Base-by-base conservation (phyloP, 2,329 filamentous ascomycete species). In the Plectosphaerella plurivora region DNA sequence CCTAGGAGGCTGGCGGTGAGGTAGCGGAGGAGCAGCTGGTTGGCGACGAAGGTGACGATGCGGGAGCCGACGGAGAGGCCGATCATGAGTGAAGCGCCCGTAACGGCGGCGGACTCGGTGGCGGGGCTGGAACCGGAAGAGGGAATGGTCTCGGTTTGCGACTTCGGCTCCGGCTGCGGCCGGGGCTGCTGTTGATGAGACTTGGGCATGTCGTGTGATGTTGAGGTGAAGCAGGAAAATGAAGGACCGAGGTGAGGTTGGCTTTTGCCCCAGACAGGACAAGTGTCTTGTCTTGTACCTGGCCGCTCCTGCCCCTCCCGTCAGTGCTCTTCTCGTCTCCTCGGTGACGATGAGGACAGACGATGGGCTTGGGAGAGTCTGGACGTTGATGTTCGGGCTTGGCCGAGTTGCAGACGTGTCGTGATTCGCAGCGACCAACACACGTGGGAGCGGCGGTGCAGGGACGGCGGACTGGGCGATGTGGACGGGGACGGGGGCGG, bases 1-100 rank as follows among this genome's bases (percentile, higher is more conserved):
- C 93, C 94, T 1, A 99, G 81, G 0, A 95, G 78, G 53, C 87
- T 82, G 0, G 94, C 92, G 1, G 91, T 96, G 45, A 97, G 75
- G 66, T 89, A 93, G 36, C 93, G 89, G 8, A 99, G 80, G 28
- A 99, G 82, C 37, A 96, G 68, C 69, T 99, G 93, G 72, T 97
- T 99, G 65, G 94, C 88, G 59, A 87, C 71, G 71, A 99, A 99
- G 22, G 93, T 97, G 57, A 96, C 75, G 51, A 87, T 85, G 55
- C 93, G 87, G n/a, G 93, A 97, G 45, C 79, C 79, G 57, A 99
- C 78, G 71, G 97, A 94, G 45, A 97, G 84, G 49, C 89, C 74
- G 65, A 99, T 95, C 59, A 99, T 82, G 63, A 94, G 86, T 14
- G 89, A 88, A 50, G 91, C 91, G 52, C 90, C 91, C 54, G 84